Conservation (phyloP, 2,329 filamentous ascomycete genomes). For the Aspergillus sp. region DNA sequence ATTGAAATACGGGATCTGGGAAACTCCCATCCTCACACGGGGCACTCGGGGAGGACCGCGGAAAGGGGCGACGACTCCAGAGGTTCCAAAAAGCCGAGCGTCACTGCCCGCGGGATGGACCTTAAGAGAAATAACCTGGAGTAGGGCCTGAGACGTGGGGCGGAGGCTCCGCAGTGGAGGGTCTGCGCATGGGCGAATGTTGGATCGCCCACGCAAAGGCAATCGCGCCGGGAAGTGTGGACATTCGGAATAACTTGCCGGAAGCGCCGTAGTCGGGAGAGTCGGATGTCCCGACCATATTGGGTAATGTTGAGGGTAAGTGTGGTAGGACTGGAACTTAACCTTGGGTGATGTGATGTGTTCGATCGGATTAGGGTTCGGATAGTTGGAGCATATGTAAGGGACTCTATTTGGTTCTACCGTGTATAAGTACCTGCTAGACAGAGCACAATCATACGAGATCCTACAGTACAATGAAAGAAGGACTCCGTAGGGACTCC, state of each 20-base stretch:
- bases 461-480: too few species aligned
- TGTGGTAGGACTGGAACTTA: too few species aligned
- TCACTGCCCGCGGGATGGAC: slow-evolving; percentile 14
- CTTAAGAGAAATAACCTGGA: slow-evolving; percentile 5
- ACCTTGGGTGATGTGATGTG: too few species aligned
- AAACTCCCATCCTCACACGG: not conserved
- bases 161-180: not conserved
- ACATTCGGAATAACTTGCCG: not conserved
- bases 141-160: not conserved
- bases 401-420: too few species aligned
- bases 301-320: too few species aligned
- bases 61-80: not conserved
- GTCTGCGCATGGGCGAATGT: too few species aligned
- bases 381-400: too few species aligned
- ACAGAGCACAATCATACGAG: too few species aligned
- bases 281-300: not conserved
- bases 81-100: slow-evolving; percentile 11
- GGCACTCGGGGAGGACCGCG: not conserved
- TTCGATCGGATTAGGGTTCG: too few species aligned
- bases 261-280: not conserved
- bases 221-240: not conserved
- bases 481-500: too few species aligned
- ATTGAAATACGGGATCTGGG: not conserved
- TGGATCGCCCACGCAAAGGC: not conserved
- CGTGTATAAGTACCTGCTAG: too few species aligned